A percentile compares a stretch with the other conserved stretches of the same genome.
Conservation (phyloP, 768 basidiomycete genomes). For the Thelephora aurantiotincta region DNA sequence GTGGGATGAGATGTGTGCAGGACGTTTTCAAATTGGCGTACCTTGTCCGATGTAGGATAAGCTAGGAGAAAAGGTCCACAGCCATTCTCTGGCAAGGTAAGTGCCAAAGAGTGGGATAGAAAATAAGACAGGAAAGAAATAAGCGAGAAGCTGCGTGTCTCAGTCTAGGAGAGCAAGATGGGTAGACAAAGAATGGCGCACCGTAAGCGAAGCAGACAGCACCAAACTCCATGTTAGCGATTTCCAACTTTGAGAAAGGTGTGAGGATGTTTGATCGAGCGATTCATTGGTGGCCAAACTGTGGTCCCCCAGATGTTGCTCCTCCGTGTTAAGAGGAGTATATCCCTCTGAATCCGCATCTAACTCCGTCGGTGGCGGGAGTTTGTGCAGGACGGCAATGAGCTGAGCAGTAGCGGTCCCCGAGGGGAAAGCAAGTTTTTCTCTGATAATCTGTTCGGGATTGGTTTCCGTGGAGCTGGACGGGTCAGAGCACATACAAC, state of each 20-base stretch:
- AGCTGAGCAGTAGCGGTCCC: slow-evolving; percentile 95
- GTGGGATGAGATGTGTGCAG: slow-evolving; percentile 1
- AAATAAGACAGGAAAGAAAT: slow-evolving; percentile 83
- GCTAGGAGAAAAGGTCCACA: slow-evolving; percentile 90
- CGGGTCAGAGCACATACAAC: slow-evolving; percentile 41
- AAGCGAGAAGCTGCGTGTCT: slow-evolving; percentile 52
- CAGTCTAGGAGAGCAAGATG: background rate
- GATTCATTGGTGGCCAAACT: too few relatives aligned
- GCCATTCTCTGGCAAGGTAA: slow-evolving; percentile 75
- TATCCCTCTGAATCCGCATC: slow-evolving; percentile 50
- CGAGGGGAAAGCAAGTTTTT: slow-evolving; percentile 87
- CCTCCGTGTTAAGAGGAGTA: slow-evolving; percentile 23
- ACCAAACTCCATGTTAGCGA: slow-evolving; percentile 68
- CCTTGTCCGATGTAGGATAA: slow-evolving; percentile 91
- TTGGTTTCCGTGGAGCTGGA: background rate
- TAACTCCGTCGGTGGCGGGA: slow-evolving; percentile 47
- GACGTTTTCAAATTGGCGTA: slow-evolving; percentile 10
- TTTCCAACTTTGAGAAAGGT: slow-evolving; percentile 62
- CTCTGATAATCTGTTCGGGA: slow-evolving; percentile 68
- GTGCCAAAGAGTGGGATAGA: slow-evolving; percentile 76
- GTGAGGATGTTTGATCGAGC: slow-evolving; percentile 4
- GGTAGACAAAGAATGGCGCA: slow-evolving; percentile 20
- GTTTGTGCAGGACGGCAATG: slow-evolving; percentile 75
- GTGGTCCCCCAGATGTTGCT: slow-evolving; percentile 14
- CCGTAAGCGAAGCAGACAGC: slow-evolving; percentile 64